Conservation (phyloP, 1,284 basidiomycete species). For the Macrocystidia cucumis region DNA sequence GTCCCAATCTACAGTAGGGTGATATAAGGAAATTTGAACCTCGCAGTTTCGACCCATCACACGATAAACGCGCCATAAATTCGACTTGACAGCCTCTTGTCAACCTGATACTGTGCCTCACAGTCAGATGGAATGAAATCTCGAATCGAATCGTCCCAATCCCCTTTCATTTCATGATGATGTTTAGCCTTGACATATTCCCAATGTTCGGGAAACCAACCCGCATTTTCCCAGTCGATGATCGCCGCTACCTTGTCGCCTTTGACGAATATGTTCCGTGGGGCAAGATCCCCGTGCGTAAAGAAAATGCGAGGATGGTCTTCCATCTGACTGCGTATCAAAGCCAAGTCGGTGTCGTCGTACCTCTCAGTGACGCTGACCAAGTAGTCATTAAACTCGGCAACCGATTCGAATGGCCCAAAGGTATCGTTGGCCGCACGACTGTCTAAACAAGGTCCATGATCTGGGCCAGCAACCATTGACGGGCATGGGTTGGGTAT, state of each 20-base stretch:
- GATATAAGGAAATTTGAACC: no score
- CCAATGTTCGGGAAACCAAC: constrained; percentile 15
- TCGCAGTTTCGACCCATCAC: no score
- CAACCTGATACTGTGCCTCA: no score
- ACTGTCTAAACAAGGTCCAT: background rate
- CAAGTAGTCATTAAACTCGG: background rate
- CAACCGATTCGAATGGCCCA: background rate
- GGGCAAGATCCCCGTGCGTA: constrained; percentile 14
- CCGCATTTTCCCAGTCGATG: constrained; percentile 15
- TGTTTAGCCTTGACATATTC: constrained; percentile 11
- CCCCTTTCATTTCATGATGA: constrained; percentile 14
- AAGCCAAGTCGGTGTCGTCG: constrained; percentile 1
- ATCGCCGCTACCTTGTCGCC: constrained; percentile 10
- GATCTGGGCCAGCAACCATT: no score
- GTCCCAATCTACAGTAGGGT: no score
- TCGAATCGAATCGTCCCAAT: constrained; percentile 11
- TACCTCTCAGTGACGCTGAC: background rate
- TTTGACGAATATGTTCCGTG: constrained; percentile 13
- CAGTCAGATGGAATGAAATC: no score
- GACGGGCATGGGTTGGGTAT: no score
- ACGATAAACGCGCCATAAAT: no score
- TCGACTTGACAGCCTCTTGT: no score
- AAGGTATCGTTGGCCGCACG: background rate
- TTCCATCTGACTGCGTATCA: background rate
- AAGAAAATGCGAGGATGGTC: constrained; percentile 7